Percentiles rank a stretch among this genome's conserved stretches.
Conservation (phyloP, 164 flowering plant genomes). For the Vitis riparia region DNA sequence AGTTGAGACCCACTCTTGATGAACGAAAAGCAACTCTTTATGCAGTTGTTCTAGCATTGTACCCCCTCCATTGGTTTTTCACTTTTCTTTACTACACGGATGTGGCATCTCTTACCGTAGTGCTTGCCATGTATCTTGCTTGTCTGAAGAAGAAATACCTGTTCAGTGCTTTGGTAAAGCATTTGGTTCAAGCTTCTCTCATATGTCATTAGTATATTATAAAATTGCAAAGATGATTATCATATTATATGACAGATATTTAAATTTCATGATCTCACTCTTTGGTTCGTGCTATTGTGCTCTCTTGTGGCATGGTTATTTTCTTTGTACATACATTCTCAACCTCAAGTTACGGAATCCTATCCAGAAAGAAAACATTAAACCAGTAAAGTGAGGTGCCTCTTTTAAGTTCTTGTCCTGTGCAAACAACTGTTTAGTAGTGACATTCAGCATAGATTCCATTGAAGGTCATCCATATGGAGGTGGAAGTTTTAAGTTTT, state of each 20-base stretch:
- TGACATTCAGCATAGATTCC: too few relatives aligned
- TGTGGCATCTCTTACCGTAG: conserved; percentile 78
- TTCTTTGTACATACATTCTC: too few relatives aligned
- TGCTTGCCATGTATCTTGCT: conserved; percentile 81
- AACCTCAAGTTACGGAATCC: too few relatives aligned
- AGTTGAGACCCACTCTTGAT: conserved; percentile 56
- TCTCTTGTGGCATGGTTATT: too few relatives aligned
- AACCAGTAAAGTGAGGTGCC: too few relatives aligned
- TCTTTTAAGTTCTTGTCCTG: too few relatives aligned
- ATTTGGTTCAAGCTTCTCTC: not conserved
- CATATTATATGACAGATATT: not conserved
- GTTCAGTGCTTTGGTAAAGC: conserved; percentile 77
- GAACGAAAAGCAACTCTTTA: conserved; percentile 59
- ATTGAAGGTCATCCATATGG: too few relatives aligned
- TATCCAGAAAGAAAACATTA: too few relatives aligned
- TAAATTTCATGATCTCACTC: not conserved
- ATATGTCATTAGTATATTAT: not conserved
- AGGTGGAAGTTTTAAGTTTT: not conserved
- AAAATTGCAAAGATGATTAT: not conserved
- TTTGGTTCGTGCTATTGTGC: too few relatives aligned
- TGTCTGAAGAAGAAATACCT: conserved; percentile 66
- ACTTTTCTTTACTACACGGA: conserved; percentile 90
- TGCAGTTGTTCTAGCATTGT: conserved; percentile 63
- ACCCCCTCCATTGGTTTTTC: conserved; percentile 97
- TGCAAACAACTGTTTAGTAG: too few relatives aligned